Evolutionary conservation across 345 rosid genomes (phyloP), one percentile per base, ranked within the genome.

Genomic region (Limnanthes douglasii): DNA sequence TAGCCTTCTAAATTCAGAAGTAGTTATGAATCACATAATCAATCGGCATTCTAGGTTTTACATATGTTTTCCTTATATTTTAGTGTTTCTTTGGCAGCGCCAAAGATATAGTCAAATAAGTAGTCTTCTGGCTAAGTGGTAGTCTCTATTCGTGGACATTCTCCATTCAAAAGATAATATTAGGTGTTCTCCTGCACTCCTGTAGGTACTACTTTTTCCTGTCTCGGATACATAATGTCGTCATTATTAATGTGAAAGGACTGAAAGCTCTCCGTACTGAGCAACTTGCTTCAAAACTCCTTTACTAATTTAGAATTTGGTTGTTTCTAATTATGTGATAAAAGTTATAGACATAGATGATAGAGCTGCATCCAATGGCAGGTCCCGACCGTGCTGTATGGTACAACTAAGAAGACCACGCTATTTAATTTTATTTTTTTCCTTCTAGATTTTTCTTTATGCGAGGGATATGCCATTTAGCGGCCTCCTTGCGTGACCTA

Each of bases 401-500:
- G 75, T 60, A 51, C 94, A 72, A 69, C 75, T 61, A 65, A 61
- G 68, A 57, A 42, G 41, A 61, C 48, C 61, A 69, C 57, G 44
- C 48, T 45, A 58, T 48, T 56, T 54, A n/a, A n/a, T n/a, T n/a
- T n/a, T n/a, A n/a, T n/a, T 14, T 28, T 9, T 26, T 8, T 20
- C 23, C 37, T 29, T 39, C 31, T 34, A 29, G 40, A 39, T 35
- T 57, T 24, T 34, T 39, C 16, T 38, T 22, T 45, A 21, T 37
- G 41, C 39, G 45, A 36, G 44, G 44, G 47, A 43, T 47, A 37
- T 37, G 30, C 15, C 34, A 14, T 37, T 45, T 40, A 11, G 30
- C 39, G 39, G 18, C 34, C 49, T 31, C n/a, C n/a, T n/a, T n/a
- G 30, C 37, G 46, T 43, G 56, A 18, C 42, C 41, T 61, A 57